Evolutionary conservation across 2,329 filamentous ascomycete species (phyloP), one percentile per base, ranked within the genome.

Genomic region (Aspergillus viridinutans): DNA sequence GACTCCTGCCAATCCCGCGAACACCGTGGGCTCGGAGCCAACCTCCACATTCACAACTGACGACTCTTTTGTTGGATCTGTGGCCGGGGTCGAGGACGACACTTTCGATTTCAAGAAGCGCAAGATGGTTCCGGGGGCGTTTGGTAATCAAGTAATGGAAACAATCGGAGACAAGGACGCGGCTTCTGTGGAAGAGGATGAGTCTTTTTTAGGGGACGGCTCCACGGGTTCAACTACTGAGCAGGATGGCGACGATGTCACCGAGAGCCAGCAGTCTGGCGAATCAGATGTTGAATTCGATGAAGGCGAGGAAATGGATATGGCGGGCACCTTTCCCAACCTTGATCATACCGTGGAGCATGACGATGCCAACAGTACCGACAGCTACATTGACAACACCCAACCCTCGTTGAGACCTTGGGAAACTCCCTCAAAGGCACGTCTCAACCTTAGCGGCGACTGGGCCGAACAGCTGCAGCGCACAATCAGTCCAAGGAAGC

Each of bases 401-500:
- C 70, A 68, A 61, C 68, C 65, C 40, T 65, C 65, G 28, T 64
- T 69, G 49, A 71, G 62, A 51, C 68, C 65, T 45, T 73, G 70
- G 58, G 69, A 67, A 58, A 85, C 82, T n/a, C 83, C 83, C 50
- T 72, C 79, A 26, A 84, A 85, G 73, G 71, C 74, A 56, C 73
- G 77, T 59, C 78, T 80, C 52, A 74, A 80, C 65, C 79, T 83
- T 61, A 90, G 88, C 54, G 90, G 92, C 58, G 89, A 96, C 71
- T 99, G 94, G 94, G 89, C 92, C 64, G 89, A 94, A 65, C 92
- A 97, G 78, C 81, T 99, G 61, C 90, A 92, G 72, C 92, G 92
- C 64, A 97, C 94, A 5, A 91, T 97, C 65, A 96, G 91, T 68
- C 93, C 94, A 5, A 87, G 90, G 69, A 97, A 97, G 78, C 88